Evolutionary conservation across 805 yeast species (phyloP), one percentile per base, ranked within the genome.

Genomic region (Sugiyamaella valdiviana): DNA sequence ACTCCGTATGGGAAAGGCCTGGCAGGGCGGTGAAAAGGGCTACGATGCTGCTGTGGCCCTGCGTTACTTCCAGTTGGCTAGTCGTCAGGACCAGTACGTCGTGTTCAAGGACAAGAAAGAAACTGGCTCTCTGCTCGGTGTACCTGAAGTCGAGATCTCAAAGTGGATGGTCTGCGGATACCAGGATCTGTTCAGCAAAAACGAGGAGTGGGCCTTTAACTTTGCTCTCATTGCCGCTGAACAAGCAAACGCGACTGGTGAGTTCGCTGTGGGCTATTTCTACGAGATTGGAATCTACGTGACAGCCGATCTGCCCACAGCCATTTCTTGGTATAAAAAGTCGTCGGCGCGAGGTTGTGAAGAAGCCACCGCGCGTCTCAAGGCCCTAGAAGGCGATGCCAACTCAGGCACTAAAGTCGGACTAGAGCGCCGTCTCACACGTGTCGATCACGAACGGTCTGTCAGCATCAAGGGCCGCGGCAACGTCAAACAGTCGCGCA

Each of bases 141-240:
- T 57, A n/a, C 62, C 69, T 1, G 71, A 66, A 45, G 63, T 67
- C 40, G 73, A 68, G 53, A 52, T 71, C 14, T 62, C 69, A 37
- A 68, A 69, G 42, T 84, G 91, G 90, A 79, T 81, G 56, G 71
- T 84, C 10, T 80, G 88, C 0, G 95, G 95, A 1, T 79, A 79
- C 1, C 70, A 72, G 12, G 77, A 73, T 1, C 67, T 78, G 1
- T 62, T 84, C 39, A 66, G 67, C 39, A 73, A 75, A 6, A 80
- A 80, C 62, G 83, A 78, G 54, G 72, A 70, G 40, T 83, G 82
- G 67, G 87, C 89, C 1, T 81, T 77, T 54, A 62, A 76, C 15
- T 84, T 87, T 81, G 84, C 87, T 3, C 58, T 70, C 6, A 74
- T 75, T 49, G 82, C 84, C n/a, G 77, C 85, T 0, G 78, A 77